Evolutionary conservation across 257 asterid genomes (phyloP), one percentile per base, ranked within the genome.

Genomic region (Nicotiana attenuata): DNA sequence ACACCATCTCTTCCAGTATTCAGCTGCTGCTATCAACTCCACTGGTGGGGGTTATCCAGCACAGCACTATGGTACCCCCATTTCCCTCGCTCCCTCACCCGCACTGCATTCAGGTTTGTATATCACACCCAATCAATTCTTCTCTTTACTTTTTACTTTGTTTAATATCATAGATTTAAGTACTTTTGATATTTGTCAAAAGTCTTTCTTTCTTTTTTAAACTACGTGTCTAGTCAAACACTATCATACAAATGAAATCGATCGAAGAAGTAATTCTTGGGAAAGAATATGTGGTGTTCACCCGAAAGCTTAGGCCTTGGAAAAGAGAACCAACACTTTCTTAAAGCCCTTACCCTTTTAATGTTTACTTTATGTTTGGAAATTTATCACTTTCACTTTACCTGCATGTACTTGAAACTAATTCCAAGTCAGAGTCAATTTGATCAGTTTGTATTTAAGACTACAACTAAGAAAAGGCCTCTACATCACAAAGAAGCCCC

Each of bases 61-160:
- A 56, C 96, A 92, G 17, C 97, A 91, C 87, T 94, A 93, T 76
- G 97, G 91, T 76, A 87, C 97, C 55, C 97, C 98, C n/a, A 88
- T 89, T 35, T 90, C 96, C 71, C 92, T 92, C 47, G 93, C 97
- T 5, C 85, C 95, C 19, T 87, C 92, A n/a, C 88, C 96, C 81
- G 93, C 95, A 14, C 88, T 93, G 65, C 98, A 91, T 83, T 93
- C 98, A 90, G 98, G 98, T 94, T 84, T 81, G 89, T 84, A n/a
- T 35, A 19, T 65, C 8, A 14, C 67, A 45, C 9, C 29, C 28
- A 14, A 41, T 15, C 29, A 35, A 26, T 19, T 64, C 41, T 61
- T 10, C 3, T 63, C 33, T 63, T 63, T 24, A 41, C 0, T 41
- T 41, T 41, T 41, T 41, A 41, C 50, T 29, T 29, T 7, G 50